Percentiles rank a stretch among this genome's conserved stretches.
Conservation (phyloP, 2,329 filamentous ascomycete genomes). For the Aspergillus awamori region DNA sequence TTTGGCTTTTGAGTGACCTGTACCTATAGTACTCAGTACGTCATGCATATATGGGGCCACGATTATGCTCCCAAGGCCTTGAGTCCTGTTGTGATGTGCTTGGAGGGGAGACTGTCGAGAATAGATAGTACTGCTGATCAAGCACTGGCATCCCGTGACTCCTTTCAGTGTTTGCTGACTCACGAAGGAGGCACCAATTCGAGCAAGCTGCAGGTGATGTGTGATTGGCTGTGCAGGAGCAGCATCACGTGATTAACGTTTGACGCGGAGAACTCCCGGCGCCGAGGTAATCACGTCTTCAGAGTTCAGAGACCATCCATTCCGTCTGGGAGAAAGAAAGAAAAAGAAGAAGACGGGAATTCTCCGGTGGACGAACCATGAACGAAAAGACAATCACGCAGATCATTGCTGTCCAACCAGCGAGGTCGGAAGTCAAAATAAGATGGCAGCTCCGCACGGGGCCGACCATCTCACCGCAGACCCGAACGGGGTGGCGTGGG, state of each 20-base stretch:
- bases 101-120: no score
- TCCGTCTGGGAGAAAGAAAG: no score
- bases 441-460: constrained; percentile 13
- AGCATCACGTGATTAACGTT: not conserved
- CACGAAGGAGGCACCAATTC: not conserved
- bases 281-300: not conserved
- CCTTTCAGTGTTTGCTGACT: not conserved
- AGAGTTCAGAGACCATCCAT: not conserved
- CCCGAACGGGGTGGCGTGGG: constrained; percentile 33
- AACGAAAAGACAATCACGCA: not conserved
- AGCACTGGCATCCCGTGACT: no score
- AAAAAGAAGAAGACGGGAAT: no score
- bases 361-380: no score
- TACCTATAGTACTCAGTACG: no score
- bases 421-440: constrained; percentile 11
- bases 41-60: no score
- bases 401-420: not conserved
- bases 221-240: not conserved
- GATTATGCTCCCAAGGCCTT: no score
- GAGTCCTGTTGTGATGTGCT: no score
- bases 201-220: not conserved
- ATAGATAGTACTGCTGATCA: no score
- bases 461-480: constrained; percentile 25
- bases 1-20: no score
- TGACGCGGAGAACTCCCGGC: not conserved